These are phyloP conservation scores for Marasmius sp. DNA, from an alignment of 1,284 basidiomycete species.

Conservation along the genomic window DNA sequence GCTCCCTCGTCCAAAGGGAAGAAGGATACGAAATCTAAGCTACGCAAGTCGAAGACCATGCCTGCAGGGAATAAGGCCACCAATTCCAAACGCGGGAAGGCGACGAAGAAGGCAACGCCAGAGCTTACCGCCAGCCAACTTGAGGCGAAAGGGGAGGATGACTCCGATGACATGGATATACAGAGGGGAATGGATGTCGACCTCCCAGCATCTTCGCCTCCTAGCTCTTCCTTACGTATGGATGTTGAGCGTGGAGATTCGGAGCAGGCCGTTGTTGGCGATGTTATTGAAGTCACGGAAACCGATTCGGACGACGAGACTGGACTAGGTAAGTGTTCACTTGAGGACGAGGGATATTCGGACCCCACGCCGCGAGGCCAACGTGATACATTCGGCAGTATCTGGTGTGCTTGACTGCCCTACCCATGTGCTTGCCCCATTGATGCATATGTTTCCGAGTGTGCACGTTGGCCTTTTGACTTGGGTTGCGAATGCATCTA, in stretches of 20 bases:
- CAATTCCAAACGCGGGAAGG: constrained; percentile 23
- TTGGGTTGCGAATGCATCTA: too few relatives aligned
- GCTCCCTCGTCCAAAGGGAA: constrained; percentile 30
- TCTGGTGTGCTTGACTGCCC: not conserved
- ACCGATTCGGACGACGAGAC: not conserved
- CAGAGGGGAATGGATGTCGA: constrained; percentile 31
- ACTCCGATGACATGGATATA: constrained; percentile 56
- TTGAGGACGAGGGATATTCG: not conserved
- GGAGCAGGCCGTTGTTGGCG: constrained; percentile 2
- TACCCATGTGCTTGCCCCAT: too few relatives aligned
- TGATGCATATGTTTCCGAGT: too few relatives aligned
- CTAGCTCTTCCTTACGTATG: not conserved
- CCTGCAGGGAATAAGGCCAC: constrained; percentile 26
- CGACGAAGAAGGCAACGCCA: constrained; percentile 27
- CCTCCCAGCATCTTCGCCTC: not conserved
- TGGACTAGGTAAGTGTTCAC: not conserved
- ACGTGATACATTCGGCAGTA: not conserved
- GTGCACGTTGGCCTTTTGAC: too few relatives aligned
- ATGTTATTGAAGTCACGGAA: not conserved
- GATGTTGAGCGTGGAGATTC: not conserved
- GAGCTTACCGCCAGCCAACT: constrained; percentile 37
- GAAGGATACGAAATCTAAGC: constrained; percentile 13
- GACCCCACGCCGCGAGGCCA: not conserved
- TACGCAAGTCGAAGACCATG: constrained; percentile 35
- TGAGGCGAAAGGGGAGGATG: constrained; percentile 44